Conservation (phyloP, 2,329 filamentous ascomycete genomes). For the Paramyrothecium sp. region DNA sequence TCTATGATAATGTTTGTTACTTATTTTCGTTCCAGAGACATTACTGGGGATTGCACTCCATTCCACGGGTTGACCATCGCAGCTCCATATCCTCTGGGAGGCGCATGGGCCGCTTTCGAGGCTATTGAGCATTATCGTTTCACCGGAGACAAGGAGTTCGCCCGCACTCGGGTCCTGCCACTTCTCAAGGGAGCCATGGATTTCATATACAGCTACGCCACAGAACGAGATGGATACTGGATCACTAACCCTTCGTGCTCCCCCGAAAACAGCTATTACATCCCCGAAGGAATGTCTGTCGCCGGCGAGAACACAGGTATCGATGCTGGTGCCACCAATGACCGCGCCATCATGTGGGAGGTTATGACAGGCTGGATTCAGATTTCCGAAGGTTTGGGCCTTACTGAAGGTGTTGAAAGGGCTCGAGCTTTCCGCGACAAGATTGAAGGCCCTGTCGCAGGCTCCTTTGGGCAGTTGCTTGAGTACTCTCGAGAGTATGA, state of each 20-base stretch:
- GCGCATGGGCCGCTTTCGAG: conserved; percentile 5
- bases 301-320: conserved; percentile 7
- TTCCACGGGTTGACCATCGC: conserved; percentile 8
- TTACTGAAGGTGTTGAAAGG: conserved; percentile 4
- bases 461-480: conserved; percentile 3
- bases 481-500: conserved; percentile 7
- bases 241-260: conserved; percentile 23
- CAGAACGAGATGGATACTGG: conserved; percentile 21
- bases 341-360: conserved; percentile 12
- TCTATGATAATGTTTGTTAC: too few relatives aligned
- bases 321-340: conserved; percentile 7
- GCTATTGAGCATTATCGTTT: conserved; percentile 19
- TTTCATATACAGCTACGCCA: conserved; percentile 29
- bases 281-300: conserved; percentile 9
- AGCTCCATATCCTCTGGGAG: conserved; percentile 5
- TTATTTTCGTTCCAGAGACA: too few relatives aligned
- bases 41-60: conserved; percentile 27
- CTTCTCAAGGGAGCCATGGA: conserved; percentile 22
- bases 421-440: conserved; percentile 7
- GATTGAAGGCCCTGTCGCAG: background rate
- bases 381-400: conserved; percentile 6
- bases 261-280: conserved; percentile 20
- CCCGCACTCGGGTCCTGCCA: conserved; percentile 19
- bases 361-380: conserved; percentile 7
- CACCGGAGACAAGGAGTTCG: conserved; percentile 25